These are phyloP conservation scores for Saccharomyces pastorianus DNA, from an alignment of 1,139 yeast genomes.

Conservation along the genomic window DNA sequence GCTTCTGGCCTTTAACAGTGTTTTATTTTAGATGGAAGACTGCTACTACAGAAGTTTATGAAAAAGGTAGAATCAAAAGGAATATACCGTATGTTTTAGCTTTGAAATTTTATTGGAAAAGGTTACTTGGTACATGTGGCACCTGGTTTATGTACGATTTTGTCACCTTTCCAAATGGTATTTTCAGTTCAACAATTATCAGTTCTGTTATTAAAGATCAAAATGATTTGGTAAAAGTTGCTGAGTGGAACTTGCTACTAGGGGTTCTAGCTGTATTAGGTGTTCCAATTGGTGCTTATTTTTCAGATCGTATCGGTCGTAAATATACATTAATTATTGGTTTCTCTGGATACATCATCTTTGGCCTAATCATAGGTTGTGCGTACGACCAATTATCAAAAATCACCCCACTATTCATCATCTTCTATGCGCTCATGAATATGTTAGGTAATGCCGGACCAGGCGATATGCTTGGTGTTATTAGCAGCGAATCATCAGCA, in stretches of 20 bases:
- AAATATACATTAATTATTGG: conserved; percentile 68
- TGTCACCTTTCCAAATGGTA: conserved; percentile 78
- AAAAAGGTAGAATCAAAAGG: background rate
- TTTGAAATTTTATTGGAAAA: conserved; percentile 77
- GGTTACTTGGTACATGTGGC: conserved; percentile 59
- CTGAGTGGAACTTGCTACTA: conserved; percentile 90
- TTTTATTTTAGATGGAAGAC: conserved; percentile 63
- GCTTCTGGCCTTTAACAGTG: conserved; percentile 74
- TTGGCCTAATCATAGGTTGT: conserved; percentile 86
- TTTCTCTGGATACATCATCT: conserved; percentile 59
- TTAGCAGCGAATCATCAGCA: conserved; percentile 81
- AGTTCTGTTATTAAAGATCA: conserved; percentile 53
- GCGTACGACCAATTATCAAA: conserved; percentile 46
- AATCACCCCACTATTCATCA: conserved; percentile 70
- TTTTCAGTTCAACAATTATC: conserved; percentile 65
- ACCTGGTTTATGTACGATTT: conserved; percentile 92
- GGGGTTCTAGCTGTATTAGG: conserved; percentile 89
- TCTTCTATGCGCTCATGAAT: conserved; percentile 78
- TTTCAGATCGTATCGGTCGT: conserved; percentile 85
- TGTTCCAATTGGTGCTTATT: conserved; percentile 69
- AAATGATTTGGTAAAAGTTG: conserved; percentile 49
- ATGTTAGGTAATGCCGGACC: conserved; percentile 91
- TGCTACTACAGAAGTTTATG: background rate
- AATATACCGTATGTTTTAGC: conserved; percentile 64
- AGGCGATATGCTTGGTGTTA: conserved; percentile 82